Evolutionary conservation across 2,329 filamentous ascomycete species (phyloP), one percentile per base, ranked within the genome.

Genomic region (Dactylella cylindrospora): DNA sequence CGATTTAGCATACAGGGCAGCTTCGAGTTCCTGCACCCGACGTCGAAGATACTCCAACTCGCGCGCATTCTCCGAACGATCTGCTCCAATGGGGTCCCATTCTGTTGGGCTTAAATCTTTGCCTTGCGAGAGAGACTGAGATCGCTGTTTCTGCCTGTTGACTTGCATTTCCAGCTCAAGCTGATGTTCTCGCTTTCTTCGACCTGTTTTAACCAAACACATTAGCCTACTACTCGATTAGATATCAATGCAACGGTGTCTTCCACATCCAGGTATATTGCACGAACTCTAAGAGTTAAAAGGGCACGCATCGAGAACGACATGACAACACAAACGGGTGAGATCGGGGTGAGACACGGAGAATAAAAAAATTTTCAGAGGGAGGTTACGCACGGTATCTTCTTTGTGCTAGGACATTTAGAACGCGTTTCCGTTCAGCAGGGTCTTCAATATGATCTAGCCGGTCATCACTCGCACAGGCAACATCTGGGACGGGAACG

Each of bases 341-440:
- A 12, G 33, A 38, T 19, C 10, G 19, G 26, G 19, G 26, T 3
- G 36, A 40, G 26, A 40, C 5, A 29, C 31, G 13, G 36, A 19
- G 13, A 35, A 13, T 13, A 9, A 33, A 39, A 26, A 44, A 29
- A 28, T 31, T 32, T 17, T 25, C 17, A 12, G 25, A 31, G 25
- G 15, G 25, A 26, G 28, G 38, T 54, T 62, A 62, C 57, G 57
- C 57, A 62, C 57, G 49, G 40, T 62, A 62, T 62, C 57, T 49
- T 50, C 57, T 44, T 23, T 62, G 57, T 9, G 57, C 57, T 2
- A 62, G 38, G 36, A 62, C 57, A 32, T 62, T 62, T 3, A 62
- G 49, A 22, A 62, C 49, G 9, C 57, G 57, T 13, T 62, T 62
- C 45, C 57, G 49, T 25, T 62, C 57, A 10, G 57, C 57, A 39